Percentiles rank a stretch among this genome's conserved stretches.
Evolutionary conservation across 768 basidiomycete species (phyloP).

Genomic region (Mycena crocata): DNA sequence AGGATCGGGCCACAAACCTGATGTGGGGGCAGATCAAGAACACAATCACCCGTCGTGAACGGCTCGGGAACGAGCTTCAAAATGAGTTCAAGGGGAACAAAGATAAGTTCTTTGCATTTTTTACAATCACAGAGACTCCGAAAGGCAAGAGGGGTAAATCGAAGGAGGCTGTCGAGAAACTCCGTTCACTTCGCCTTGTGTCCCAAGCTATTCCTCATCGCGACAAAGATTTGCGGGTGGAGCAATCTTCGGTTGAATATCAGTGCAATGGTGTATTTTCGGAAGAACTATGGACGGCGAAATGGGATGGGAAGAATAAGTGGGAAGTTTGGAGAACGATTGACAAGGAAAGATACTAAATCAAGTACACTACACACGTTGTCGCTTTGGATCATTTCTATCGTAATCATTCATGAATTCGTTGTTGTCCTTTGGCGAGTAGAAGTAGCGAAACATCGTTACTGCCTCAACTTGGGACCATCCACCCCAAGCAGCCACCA

Average conservation of each 20-base stretch:
- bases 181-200: background rate
- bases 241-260: background rate
- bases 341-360: background rate
- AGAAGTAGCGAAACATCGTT: slow-evolving; percentile 14
- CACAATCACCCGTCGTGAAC: slow-evolving; percentile 3
- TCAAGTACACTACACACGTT: background rate
- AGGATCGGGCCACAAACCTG: background rate
- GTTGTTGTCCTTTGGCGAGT: slow-evolving; percentile 9
- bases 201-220: background rate
- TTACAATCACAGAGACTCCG: background rate
- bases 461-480: slow-evolving; percentile 37
- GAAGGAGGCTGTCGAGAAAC: background rate
- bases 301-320: background rate
- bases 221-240: slow-evolving; percentile 1
- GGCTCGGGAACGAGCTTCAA: background rate
- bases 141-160: background rate
- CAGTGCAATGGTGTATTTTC: background rate
- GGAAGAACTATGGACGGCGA: background rate
- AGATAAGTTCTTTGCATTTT: slow-evolving; percentile 4
- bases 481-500: slow-evolving; percentile 36
- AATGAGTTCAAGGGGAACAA: slow-evolving; percentile 2
- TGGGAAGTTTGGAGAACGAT: slow-evolving; percentile 3
- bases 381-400: background rate
- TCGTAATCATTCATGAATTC: background rate
- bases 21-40: slow-evolving; percentile 1